Percentiles rank a stretch among this genome's conserved stretches.
phyloP scores from a whole-genome alignment of 208 protist genomes.

The Crithidia thermophila region DNA sequence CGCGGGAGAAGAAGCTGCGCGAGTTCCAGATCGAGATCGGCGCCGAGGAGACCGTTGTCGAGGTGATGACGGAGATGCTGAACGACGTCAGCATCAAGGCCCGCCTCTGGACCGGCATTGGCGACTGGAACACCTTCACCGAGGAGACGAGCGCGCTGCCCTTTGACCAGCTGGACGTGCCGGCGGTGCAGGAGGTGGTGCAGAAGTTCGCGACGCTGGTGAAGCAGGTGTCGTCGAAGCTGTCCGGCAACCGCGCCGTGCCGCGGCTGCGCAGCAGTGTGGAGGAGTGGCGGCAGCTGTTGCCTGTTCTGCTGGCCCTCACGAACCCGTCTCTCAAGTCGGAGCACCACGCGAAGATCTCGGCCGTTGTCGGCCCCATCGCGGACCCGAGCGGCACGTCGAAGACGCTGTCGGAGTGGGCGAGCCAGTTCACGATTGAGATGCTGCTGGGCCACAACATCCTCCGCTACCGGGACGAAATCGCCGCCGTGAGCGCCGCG shows the following conservation, averaged over 20 bases:
- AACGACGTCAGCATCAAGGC: conserved; percentile 93
- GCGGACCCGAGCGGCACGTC: conserved; percentile 56
- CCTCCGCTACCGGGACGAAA: conserved; percentile 83
- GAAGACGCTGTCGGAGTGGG: conserved; percentile 80
- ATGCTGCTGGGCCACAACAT: conserved; percentile 91
- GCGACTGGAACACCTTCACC: conserved; percentile 87
- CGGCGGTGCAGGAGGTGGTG: conserved; percentile 75
- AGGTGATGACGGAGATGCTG: conserved; percentile 91
- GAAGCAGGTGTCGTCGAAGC: conserved; percentile 91
- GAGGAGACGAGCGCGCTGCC: conserved; percentile 56
- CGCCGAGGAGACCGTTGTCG: conserved; percentile 89
- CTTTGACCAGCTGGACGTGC: conserved; percentile 81
- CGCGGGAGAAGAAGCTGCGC: conserved; percentile 87
- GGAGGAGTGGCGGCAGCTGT: conserved; percentile 93
- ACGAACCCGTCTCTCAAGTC: conserved; percentile 93
- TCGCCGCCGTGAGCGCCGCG: conserved; percentile 92
- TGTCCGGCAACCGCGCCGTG: conserved; percentile 83
- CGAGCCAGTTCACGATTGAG: conserved; percentile 84
- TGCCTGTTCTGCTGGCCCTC: conserved; percentile 93
- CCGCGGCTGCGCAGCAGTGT: conserved; percentile 83
- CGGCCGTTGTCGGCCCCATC: conserved; percentile 71
- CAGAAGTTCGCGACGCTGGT: conserved; percentile 87
- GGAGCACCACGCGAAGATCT: conserved; percentile 82
- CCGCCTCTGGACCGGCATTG: conserved; percentile 82
- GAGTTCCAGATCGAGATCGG: conserved; percentile 91